phyloP scores from a whole-genome alignment of 2,329 filamentous ascomycete genomes.

The Nothomitra cinnamomea region DNA sequence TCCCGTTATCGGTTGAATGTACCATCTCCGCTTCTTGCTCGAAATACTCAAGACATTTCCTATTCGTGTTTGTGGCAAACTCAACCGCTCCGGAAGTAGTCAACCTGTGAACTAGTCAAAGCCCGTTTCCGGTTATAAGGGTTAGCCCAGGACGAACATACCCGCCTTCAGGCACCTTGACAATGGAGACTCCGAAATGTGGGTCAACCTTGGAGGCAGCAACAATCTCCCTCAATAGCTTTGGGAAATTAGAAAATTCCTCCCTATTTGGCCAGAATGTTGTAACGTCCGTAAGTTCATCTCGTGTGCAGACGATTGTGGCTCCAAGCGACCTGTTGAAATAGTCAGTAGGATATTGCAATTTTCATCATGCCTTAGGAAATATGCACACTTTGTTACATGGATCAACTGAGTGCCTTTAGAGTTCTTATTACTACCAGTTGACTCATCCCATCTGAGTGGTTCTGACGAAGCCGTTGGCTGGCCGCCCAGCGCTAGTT shows the following conservation, averaged over 20 bases:
- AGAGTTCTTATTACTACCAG: too few relatives aligned
- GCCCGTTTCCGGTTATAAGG: not conserved
- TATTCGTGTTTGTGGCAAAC: not conserved
- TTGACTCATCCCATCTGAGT: too few relatives aligned
- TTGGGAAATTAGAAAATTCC: not conserved
- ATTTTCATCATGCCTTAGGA: too few relatives aligned
- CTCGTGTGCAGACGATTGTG: not conserved
- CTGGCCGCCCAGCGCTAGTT: too few relatives aligned
- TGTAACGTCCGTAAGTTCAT: not conserved
- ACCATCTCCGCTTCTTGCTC: not conserved
- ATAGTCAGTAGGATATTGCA: too few relatives aligned
- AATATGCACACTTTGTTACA: too few relatives aligned
- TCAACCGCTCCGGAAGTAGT: not conserved
- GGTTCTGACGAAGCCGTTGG: too few relatives aligned
- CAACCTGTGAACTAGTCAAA: not conserved
- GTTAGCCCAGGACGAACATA: not conserved
- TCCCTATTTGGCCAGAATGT: not conserved
- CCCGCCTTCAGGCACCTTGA: constrained; percentile 1
- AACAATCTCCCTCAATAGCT: not conserved
- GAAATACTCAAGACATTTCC: not conserved
- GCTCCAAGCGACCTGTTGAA: too few relatives aligned
- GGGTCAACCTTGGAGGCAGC: not conserved
- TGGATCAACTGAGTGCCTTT: too few relatives aligned
- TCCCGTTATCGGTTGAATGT: not conserved
- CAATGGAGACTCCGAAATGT: not conserved